Evolutionary conservation across 2,329 filamentous ascomycete species (phyloP), one percentile per base, ranked within the genome.

Genomic region (Alternaria sp.): DNA sequence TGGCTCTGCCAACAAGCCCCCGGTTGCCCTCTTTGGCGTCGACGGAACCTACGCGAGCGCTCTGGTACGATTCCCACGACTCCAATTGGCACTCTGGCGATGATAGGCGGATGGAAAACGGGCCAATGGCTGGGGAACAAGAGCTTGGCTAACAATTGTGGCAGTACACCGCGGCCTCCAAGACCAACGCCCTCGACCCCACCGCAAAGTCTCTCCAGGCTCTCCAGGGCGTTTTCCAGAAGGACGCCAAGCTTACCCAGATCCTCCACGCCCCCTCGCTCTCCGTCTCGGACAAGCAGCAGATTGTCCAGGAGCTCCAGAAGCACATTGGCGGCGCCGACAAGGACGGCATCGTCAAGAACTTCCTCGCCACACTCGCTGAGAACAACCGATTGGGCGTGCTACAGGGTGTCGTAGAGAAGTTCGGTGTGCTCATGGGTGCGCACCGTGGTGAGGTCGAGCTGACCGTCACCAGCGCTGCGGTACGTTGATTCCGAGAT

Each of bases 31-130:
- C 79, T 99, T 93, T 84, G 96, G 96, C 76, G 86, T 99, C 80
- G 96, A 98, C 84, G 96, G 96, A 83, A 98, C 95, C 81, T 99
- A 99, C 86, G 96, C 96, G 82, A 93, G 91, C 85, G 96, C 96
- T 86, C 88, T 99, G 90, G 96, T 99, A 95, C 82, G 93, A 66
- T 53, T 63, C 60, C 58, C 57, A 47, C 36, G 40, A 46, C 26
- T 50, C 15, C 69, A 71, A 73, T 73, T 72, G 68, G 67, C 30
- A 25, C 12, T 17, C 44, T 51, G 26, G 57, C 61, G 70, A 72
- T 73, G 67, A 56, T 28, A 15, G n/a, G 57, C 51, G 60, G 71
- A 74, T 73, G 69, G 54, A 67, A 59, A 25, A 23, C 32, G 19
- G 56, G 55, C 23, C 66, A 72, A 73, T 73, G 64, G 69, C 58